phyloP scores from a whole-genome alignment of 257 asterid genomes.

The Mentha longifolia region DNA sequence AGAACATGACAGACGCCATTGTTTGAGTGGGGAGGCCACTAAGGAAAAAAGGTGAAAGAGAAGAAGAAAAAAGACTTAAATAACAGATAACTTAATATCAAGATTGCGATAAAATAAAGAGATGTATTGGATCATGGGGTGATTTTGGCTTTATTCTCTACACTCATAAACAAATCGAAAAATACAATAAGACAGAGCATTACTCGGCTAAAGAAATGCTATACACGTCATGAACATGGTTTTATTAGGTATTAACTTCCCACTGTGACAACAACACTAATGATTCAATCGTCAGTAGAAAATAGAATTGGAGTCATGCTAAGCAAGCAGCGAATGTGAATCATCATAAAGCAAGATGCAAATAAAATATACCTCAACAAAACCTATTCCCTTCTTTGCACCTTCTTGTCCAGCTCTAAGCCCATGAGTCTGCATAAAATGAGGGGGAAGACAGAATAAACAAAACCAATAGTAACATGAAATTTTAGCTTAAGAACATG shows the following conservation, averaged over 20 bases:
- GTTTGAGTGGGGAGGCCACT: conserved; percentile 2
- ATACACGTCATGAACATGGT: conserved; percentile 29
- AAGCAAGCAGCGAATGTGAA: conserved; percentile 9
- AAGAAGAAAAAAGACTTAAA: not conserved
- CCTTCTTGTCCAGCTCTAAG: conserved; percentile 79
- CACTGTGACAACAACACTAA: conserved; percentile 6
- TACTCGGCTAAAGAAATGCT: conserved; percentile 15
- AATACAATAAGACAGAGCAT: conserved; percentile 6
- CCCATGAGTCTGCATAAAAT: conserved; percentile 81
- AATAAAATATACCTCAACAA: conserved; percentile 74
- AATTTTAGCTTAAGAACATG: not conserved
- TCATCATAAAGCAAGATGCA: conserved; percentile 23
- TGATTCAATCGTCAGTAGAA: conserved; percentile 1
- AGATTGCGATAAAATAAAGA: not conserved
- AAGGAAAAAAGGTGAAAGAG: not conserved
- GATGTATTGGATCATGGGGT: not conserved
- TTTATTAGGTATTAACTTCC: conserved; percentile 11
- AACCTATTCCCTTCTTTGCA: conserved; percentile 74
- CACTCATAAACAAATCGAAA: not conserved
- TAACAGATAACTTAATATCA: not conserved
- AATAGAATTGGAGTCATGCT: conserved; percentile 6
- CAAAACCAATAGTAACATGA: not conserved
- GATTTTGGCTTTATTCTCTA: conserved; percentile 14
- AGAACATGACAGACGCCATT: not conserved
- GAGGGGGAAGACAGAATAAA: not conserved